These are phyloP conservation scores for Polytolypa hystricis DNA, from an alignment of 2,329 filamentous ascomycete species.

Conservation along the genomic window DNA sequence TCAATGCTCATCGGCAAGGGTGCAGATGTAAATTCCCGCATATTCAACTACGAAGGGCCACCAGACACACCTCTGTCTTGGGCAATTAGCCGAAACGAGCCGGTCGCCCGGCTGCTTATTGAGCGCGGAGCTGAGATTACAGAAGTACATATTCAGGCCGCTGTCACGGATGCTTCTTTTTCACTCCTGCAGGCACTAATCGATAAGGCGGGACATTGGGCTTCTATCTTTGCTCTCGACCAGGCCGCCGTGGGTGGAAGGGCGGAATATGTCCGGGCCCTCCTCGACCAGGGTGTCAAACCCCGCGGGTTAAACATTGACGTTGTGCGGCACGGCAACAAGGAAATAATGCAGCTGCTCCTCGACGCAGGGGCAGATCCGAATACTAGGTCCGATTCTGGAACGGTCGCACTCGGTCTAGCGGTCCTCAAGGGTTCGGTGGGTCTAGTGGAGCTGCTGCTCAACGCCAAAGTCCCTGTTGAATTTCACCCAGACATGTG, in stretches of 20 bases:
- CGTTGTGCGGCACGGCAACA: not conserved
- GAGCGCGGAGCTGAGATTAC: not conserved
- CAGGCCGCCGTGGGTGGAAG: not conserved
- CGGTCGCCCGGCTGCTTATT: not conserved
- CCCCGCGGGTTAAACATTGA: not conserved
- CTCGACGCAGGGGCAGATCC: conserved; percentile 1
- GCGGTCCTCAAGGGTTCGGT: not conserved
- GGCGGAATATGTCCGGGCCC: not conserved
- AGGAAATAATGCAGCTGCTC: not conserved
- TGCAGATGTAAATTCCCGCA: not conserved
- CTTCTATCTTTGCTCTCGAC: not conserved
- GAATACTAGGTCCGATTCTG: not conserved
- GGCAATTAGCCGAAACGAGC: not conserved
- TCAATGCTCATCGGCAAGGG: not conserved
- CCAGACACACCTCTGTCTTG: not conserved
- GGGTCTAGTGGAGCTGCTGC: not conserved
- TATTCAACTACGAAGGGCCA: not conserved
- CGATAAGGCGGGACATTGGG: not conserved
- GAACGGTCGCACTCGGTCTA: not conserved
- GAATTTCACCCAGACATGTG: not conserved
- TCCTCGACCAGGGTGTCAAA: not conserved
- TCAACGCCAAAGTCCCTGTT: not conserved
- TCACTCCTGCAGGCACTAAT: not conserved
- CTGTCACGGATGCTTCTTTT: not conserved
- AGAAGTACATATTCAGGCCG: not conserved